A percentile compares a stretch with the other conserved stretches of the same genome.
Evolutionary conservation across 768 basidiomycete species (phyloP).

Genomic region (Mycena amicta): DNA sequence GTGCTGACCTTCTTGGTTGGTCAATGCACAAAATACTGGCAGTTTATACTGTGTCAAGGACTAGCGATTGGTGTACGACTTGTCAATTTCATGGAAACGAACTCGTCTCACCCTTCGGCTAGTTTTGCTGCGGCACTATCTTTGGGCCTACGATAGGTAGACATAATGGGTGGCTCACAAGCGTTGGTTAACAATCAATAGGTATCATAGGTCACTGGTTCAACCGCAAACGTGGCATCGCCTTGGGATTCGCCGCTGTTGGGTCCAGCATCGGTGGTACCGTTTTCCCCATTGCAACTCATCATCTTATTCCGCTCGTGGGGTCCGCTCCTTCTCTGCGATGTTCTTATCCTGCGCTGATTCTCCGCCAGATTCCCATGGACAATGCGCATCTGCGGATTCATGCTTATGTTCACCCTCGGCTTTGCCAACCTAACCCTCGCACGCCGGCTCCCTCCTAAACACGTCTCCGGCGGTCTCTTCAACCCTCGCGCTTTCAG

Average conservation of each 20-base stretch:
- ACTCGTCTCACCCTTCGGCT: slow-evolving; percentile 16
- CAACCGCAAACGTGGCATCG: slow-evolving; percentile 52
- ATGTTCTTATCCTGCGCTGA: neutral
- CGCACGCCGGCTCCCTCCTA: slow-evolving; percentile 55
- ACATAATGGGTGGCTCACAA: no score
- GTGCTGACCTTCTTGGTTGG: slow-evolving; percentile 62
- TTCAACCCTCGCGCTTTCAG: slow-evolving; percentile 51
- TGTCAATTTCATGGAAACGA: neutral
- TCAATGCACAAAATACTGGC: slow-evolving; percentile 75
- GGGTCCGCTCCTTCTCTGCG: slow-evolving; percentile 42
- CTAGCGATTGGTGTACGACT: slow-evolving; percentile 56
- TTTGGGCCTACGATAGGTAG: slow-evolving; percentile 56
- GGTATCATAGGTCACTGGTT: slow-evolving; percentile 69
- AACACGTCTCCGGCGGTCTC: slow-evolving; percentile 52
- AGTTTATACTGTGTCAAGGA: slow-evolving; percentile 76
- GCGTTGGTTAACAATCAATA: no score
- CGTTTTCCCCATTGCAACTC: slow-evolving; percentile 57
- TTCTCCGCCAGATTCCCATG: slow-evolving; percentile 55
- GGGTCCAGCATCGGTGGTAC: slow-evolving; percentile 67
- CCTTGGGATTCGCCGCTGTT: slow-evolving; percentile 53
- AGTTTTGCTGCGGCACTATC: slow-evolving; percentile 43
- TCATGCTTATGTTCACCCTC: slow-evolving; percentile 53
- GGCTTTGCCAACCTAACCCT: slow-evolving; percentile 50
- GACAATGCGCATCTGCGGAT: slow-evolving; percentile 68
- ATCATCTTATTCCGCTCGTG: slow-evolving; percentile 51